A percentile compares a stretch with the other conserved stretches of the same genome.
Evolutionary conservation across 2,329 filamentous ascomycete genomes (phyloP).

Genomic region (Torrubiellomyces zombiae): DNA sequence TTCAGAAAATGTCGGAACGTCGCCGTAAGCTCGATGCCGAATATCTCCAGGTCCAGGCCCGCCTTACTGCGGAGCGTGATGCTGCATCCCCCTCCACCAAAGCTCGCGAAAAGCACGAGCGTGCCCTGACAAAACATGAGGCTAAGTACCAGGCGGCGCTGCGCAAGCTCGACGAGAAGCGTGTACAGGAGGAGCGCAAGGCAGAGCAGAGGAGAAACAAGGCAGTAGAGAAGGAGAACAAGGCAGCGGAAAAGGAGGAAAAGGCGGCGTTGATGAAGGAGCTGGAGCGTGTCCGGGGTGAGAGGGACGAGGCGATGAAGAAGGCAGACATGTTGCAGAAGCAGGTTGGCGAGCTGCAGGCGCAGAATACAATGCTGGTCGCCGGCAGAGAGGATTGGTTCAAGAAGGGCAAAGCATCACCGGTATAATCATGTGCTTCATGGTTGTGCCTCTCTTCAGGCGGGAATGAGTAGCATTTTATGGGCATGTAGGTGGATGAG

Average conservation of each 20-base stretch:
- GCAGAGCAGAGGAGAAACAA: conserved; percentile 34
- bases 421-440: too few species aligned
- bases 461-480: too few species aligned
- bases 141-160: conserved; percentile 50
- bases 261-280: conserved; percentile 30
- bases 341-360: conserved; percentile 40
- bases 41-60: conserved; percentile 36
- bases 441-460: too few species aligned
- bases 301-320: conserved; percentile 33
- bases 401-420: too few species aligned
- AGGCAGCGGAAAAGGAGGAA: conserved; percentile 36
- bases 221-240: conserved; percentile 27
- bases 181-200: conserved; percentile 44
- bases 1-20: conserved; percentile 44
- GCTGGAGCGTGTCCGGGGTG: conserved; percentile 32
- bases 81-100: conserved; percentile 34
- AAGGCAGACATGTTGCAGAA: conserved; percentile 37
- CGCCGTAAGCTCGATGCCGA: conserved; percentile 47
- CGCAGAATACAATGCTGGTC: conserved; percentile 41
- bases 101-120: conserved; percentile 45
- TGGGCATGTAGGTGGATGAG: too few species aligned
- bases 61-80: conserved; percentile 28
- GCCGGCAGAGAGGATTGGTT: conserved; percentile 18
- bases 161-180: conserved; percentile 46
- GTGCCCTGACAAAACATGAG: conserved; percentile 47